These are phyloP conservation scores for Tilletia walkeri DNA, from an alignment of 1,284 basidiomycete genomes.

Conservation along the genomic window DNA sequence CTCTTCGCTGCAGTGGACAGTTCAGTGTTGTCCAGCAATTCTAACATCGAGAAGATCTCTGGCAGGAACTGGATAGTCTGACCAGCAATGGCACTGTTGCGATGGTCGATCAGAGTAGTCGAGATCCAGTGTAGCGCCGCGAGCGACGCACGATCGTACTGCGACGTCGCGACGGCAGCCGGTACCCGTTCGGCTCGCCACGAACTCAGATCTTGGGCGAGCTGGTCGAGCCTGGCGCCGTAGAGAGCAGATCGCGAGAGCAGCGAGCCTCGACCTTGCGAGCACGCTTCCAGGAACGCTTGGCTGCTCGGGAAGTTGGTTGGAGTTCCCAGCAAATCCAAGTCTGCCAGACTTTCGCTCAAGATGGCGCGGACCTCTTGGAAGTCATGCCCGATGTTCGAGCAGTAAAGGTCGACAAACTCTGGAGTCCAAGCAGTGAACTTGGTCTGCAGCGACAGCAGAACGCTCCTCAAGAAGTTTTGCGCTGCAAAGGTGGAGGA, in stretches of 20 bases:
- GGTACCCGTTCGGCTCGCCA: slow-evolving; percentile 55
- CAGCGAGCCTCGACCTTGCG: slow-evolving; percentile 60
- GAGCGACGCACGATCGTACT: slow-evolving; percentile 48
- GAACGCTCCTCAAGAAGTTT: slow-evolving; percentile 59
- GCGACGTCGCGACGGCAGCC: slow-evolving; percentile 54
- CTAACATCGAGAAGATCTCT: slow-evolving; percentile 50
- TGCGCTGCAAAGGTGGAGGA: slow-evolving; percentile 55
- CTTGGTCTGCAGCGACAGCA: slow-evolving; percentile 38
- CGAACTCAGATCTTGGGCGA: slow-evolving; percentile 46
- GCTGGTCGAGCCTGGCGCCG: slow-evolving; percentile 61
- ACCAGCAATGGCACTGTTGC: slow-evolving; percentile 41
- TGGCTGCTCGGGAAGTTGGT: slow-evolving; percentile 71
- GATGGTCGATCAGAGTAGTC: slow-evolving; percentile 51
- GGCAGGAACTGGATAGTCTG: slow-evolving; percentile 49
- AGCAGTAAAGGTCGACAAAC: slow-evolving; percentile 46
- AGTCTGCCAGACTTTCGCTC: slow-evolving; percentile 55
- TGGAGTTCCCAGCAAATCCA: slow-evolving; percentile 59
- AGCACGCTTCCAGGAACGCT: slow-evolving; percentile 68
- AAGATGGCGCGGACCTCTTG: slow-evolving; percentile 56
- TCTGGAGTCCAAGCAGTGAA: slow-evolving; percentile 35
- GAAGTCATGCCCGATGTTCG: slow-evolving; percentile 52
- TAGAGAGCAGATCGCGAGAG: slow-evolving; percentile 59
- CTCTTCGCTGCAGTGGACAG: slow-evolving; percentile 39
- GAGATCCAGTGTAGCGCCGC: slow-evolving; percentile 49
- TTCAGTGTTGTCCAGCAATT: slow-evolving; percentile 53